Conservation (phyloP, 2,329 filamentous ascomycete species). For the Phyllosticta citrichinensis region DNA sequence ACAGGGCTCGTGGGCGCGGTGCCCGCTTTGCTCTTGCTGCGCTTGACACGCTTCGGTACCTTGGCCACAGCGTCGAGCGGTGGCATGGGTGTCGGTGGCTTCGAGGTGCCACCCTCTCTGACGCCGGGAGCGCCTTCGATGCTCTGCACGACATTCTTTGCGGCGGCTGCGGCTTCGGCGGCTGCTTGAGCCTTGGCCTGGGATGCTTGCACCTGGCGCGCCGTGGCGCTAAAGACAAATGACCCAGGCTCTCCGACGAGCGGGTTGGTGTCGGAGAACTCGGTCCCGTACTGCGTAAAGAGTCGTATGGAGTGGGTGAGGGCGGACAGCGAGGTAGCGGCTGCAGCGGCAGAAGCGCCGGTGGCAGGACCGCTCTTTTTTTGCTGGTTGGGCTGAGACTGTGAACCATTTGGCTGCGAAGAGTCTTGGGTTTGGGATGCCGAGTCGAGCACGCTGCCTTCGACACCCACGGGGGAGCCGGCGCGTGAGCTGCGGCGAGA, state of each 20-base stretch:
- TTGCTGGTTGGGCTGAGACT: not conserved
- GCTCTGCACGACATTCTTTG: conserved; percentile 15
- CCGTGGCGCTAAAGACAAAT: conserved; percentile 45
- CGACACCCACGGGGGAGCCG: conserved; percentile 24
- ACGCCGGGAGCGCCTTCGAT: conserved; percentile 1
- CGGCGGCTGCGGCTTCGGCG: conserved; percentile 21
- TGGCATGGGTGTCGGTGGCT: not conserved
- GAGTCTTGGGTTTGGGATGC: conserved; percentile 14
- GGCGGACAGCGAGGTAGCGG: conserved; percentile 18
- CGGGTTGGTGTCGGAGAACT: conserved; percentile 56
- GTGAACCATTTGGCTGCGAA: not conserved
- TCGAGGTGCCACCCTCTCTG: not conserved
- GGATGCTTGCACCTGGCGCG: conserved; percentile 31
- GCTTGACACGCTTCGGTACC: conserved; percentile 22
- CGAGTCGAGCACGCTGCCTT: conserved; percentile 18
- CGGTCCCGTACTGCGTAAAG: conserved; percentile 45
- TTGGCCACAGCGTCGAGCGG: conserved; percentile 11
- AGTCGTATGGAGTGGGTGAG: conserved; percentile 40
- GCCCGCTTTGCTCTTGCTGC: conserved; percentile 29
- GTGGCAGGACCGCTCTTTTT: not conserved
- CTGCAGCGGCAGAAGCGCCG: not conserved
- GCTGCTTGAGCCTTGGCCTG: conserved; percentile 22
- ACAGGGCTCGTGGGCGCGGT: conserved; percentile 24
- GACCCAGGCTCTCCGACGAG: conserved; percentile 53
- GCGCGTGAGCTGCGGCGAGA: conserved; percentile 27